Base-by-base conservation (phyloP, 129 eudicot genomes). In the Smallanthus sonchifolius region DNA sequence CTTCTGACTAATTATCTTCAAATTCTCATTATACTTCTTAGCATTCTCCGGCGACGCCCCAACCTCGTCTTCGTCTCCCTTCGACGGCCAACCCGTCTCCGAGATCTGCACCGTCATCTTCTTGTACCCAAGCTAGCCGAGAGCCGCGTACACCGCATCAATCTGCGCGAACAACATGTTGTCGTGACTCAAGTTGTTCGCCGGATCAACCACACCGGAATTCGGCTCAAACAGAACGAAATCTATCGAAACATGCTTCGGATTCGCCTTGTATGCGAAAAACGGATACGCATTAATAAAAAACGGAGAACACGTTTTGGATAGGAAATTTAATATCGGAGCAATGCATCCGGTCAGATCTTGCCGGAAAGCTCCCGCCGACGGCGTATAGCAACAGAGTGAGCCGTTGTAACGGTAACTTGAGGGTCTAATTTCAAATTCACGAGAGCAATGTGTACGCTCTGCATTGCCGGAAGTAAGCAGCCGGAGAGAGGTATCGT, bases 21-120 rank as follows among this genome's bases (percentile, higher is more conserved):
- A 69, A 72, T 93, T 90, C 24, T 84, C 89, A 17, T 93, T 93
- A 55, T 93, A 93, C 82, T 80, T 93, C 77, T 76, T 90, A 5
- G 98, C 97, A 72, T 93, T 87, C 16, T 93, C 95, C 14, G 85
- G 79, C 5, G 89, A 30, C 3, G 98, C 96, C 2, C 98, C 96
- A 2, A 85, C 14, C 69, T 90, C 96, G 40, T 84, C 87, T 14
- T 77, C 73, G 76, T 93, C 92, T 45, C 98, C 98, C 54, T 85
- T 89, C 0, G 98, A 87, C 52, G 98, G 98, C 98, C 98, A 93
- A 4, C 98, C 98, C 0, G 96, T 90, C 71, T 93, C 98, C 43
- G 96, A 90, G 43, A 93, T 83, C 81, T 87, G 92, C 6, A 90
- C 83, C n/a, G 84, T 80, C 32, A 93, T 78, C 20, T 84, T 90